A percentile compares a stretch with the other conserved stretches of the same genome.
These are phyloP conservation scores for Neobulgaria alba DNA, from an alignment of 2,329 filamentous ascomycete genomes.

Conservation along the genomic window DNA sequence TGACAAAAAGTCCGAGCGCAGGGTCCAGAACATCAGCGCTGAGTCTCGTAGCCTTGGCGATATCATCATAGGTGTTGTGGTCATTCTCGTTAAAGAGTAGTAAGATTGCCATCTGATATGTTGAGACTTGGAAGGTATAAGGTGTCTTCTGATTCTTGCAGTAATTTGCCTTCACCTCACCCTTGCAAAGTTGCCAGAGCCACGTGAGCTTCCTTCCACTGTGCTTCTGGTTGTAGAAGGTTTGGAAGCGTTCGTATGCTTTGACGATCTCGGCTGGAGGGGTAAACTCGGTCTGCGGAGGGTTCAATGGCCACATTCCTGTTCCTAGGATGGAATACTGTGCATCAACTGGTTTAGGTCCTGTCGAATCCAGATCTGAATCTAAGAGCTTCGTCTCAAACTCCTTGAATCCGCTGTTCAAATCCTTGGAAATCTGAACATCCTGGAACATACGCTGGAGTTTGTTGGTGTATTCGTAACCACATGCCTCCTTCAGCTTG, in stretches of 20 bases:
- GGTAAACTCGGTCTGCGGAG: slow-evolving; percentile 80
- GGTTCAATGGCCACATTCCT: slow-evolving; percentile 89
- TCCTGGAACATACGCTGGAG: slow-evolving; percentile 99
- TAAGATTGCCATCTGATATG: slow-evolving; percentile 95
- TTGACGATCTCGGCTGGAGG: slow-evolving; percentile 77
- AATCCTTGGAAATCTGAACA: slow-evolving; percentile 96
- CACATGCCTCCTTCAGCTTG: slow-evolving; percentile 96
- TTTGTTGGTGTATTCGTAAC: slow-evolving; percentile 99
- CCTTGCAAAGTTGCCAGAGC: slow-evolving; percentile 98
- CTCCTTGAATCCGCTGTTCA: slow-evolving; percentile 83
- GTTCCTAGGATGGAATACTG: slow-evolving; percentile 91
- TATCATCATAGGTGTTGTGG: slow-evolving; percentile 78
- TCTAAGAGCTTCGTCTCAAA: slow-evolving; percentile 53
- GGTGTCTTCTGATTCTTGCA: slow-evolving; percentile 82
- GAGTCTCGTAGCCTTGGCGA: slow-evolving; percentile 71
- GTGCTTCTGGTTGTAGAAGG: slow-evolving; percentile 94
- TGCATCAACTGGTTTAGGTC: slow-evolving; percentile 67
- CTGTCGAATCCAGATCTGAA: slow-evolving; percentile 45
- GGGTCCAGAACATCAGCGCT: slow-evolving; percentile 78
- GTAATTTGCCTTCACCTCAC: slow-evolving; percentile 90
- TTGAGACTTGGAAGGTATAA: slow-evolving; percentile 94
- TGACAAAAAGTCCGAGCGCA: slow-evolving; percentile 76
- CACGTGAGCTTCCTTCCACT: slow-evolving; percentile 93
- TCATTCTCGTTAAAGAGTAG: slow-evolving; percentile 92
- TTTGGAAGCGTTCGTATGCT: slow-evolving; percentile 82